Evolutionary conservation across 1,284 basidiomycete species (phyloP).

Genomic region (Marasmius fiardii): DNA sequence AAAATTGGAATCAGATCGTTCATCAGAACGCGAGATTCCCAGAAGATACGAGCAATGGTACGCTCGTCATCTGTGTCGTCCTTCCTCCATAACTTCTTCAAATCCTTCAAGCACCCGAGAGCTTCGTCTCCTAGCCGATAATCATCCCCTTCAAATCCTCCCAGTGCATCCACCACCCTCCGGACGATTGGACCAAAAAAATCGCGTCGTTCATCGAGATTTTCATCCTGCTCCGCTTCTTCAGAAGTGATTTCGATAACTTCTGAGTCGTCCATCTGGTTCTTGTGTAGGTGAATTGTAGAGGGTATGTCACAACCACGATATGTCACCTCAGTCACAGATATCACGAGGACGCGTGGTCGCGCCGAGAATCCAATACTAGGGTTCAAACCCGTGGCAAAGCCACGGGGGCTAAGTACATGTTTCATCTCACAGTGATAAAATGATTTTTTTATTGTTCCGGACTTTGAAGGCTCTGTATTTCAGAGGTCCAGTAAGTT

Average conservation of each 20-base stretch:
- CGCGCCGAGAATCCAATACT: no score
- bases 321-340: no score
- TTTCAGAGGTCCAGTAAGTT: no score
- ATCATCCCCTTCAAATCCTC: slow-evolving; percentile 61
- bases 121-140: slow-evolving; percentile 86
- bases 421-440: no score
- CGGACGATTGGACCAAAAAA: slow-evolving; percentile 65
- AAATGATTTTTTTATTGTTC: no score
- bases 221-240: slow-evolving; percentile 12
- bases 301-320: no score
- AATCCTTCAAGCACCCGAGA: slow-evolving; percentile 83
- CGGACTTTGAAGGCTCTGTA: no score
- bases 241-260: slow-evolving; percentile 13
- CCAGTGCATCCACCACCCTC: slow-evolving; percentile 72
- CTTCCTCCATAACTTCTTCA: slow-evolving; percentile 92
- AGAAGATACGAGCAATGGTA: slow-evolving; percentile 89
- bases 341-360: no score
- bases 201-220: slow-evolving; percentile 37
- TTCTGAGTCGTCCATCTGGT: slow-evolving; percentile 10
- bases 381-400: no score
- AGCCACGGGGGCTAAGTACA: no score
- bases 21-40: slow-evolving; percentile 74
- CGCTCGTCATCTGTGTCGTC: slow-evolving; percentile 95
- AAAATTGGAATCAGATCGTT: slow-evolving; percentile 88
- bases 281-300: no score